Percentiles rank a stretch among this genome's conserved stretches.
phyloP scores from a whole-genome alignment of 73 alveolate species.

The Paraurostyla sp. region DNA sequence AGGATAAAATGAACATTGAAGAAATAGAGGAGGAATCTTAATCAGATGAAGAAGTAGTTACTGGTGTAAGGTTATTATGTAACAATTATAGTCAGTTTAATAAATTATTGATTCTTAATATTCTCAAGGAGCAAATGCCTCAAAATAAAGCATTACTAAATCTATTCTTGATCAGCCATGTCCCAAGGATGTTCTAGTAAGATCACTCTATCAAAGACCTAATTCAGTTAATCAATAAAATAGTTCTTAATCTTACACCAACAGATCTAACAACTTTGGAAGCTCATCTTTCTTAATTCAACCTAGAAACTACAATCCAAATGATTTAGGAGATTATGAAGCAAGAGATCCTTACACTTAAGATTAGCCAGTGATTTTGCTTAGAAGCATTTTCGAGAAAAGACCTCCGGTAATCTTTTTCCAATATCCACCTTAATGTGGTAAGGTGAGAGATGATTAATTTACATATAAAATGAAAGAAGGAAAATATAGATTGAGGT shows the following conservation, averaged over 20 bases:
- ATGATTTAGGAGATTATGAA: slow-evolving; percentile 10
- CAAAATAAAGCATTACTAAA: neutral
- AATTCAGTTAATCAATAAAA: neutral
- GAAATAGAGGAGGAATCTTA: slow-evolving; percentile 19
- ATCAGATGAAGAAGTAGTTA: slow-evolving; percentile 9
- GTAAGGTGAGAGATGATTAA: neutral
- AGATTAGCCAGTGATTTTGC: slow-evolving; percentile 15
- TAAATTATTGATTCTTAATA: too few species aligned
- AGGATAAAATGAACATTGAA: neutral
- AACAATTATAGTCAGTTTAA: neutral
- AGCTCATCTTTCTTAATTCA: neutral
- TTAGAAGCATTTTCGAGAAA: slow-evolving; percentile 22
- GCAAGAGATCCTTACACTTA: slow-evolving; percentile 49
- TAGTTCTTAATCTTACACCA: too few species aligned
- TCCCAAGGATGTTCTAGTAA: neutral
- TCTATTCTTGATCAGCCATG: neutral
- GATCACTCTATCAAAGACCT: neutral
- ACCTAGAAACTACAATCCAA: neutral
- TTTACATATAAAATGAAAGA: neutral
- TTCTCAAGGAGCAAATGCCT: neutral
- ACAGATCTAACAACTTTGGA: neutral
- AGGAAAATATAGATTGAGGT: slow-evolving; percentile 42
- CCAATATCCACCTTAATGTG: slow-evolving; percentile 67
- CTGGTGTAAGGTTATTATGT: neutral
- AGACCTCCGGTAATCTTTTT: slow-evolving; percentile 69